Evolutionary conservation across 1,284 basidiomycete species (phyloP), one percentile per base, ranked within the genome.

Genomic region (Leccinum ponderosum): DNA sequence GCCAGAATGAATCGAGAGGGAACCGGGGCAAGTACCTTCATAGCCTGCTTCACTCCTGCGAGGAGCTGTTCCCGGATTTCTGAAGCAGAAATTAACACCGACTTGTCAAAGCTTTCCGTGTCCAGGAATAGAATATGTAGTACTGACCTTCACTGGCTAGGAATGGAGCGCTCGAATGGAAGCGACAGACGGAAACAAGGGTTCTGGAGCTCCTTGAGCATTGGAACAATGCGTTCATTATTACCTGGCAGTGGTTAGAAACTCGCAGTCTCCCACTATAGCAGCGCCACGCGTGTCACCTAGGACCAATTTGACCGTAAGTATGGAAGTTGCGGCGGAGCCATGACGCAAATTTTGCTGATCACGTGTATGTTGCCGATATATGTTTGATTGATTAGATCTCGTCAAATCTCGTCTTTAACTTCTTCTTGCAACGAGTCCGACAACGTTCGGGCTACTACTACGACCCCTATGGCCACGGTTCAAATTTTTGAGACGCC

Each of bases 21-120:
- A 37, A 35, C 29, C 29, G n/a, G 1, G 39, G 39, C 9, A n/a
- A 70, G 20, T 55, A 87, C 87, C 81, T 87, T 89, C 86, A 90
- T 86, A 14, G 87, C 84, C 31, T 71, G 68, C 65, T 87, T 87
- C 17, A 87, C 77, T 58, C 78, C 80, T 52, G 68, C 66, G 55
- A 77, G 68, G 35, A 87, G 73, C 54, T 72, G 75, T 58, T 77
- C 65, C 27, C 84, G 83, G 54, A 85, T 70, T 62, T 81, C 85
- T 83, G 64, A 11, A 53, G 20, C 42, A 33, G 15, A 51, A 25
- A 51, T 59, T 31, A 61, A 55, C 15, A 27, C 12, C n/a, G 22
- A 55, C 25, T 17, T 9, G 12, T 11, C 42, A 47, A 27, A 54
- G 22, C 20, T 3, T 25, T 29, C 14, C 9, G 50, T 31, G 17